A percentile compares a stretch with the other conserved stretches of the same genome.
Conservation (phyloP, 768 basidiomycete species). For the Termitomyces sp. region DNA sequence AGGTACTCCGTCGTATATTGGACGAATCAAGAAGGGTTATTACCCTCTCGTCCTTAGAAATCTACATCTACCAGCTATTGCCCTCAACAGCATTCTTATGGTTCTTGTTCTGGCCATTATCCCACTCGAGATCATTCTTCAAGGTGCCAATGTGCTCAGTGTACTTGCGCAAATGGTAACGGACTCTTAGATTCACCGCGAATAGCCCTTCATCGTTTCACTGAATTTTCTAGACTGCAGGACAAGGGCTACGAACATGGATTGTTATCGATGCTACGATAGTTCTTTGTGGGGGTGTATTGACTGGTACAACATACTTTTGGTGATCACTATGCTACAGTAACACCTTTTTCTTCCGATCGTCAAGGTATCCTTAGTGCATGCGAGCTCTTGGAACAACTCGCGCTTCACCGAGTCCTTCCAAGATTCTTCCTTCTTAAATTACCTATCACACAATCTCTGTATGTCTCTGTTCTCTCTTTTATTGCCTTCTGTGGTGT, state of each 20-base stretch:
- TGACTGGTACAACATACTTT: slow-evolving; percentile 44
- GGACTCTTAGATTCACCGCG: no score
- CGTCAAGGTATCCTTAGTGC: slow-evolving; percentile 53
- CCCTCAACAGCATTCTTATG: slow-evolving; percentile 54
- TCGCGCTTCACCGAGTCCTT: slow-evolving; percentile 55
- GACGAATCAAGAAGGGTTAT: slow-evolving; percentile 50
- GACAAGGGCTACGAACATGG: slow-evolving; percentile 57
- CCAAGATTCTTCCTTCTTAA: slow-evolving; percentile 45
- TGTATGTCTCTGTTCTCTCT: slow-evolving; percentile 45
- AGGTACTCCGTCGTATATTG: slow-evolving; percentile 63
- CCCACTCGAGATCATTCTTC: slow-evolving; percentile 43
- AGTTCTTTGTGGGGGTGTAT: slow-evolving; percentile 67
- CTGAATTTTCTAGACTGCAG: slow-evolving; percentile 37
- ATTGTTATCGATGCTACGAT: slow-evolving; percentile 36
- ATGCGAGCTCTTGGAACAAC: slow-evolving; percentile 52
- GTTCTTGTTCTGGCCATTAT: slow-evolving; percentile 55
- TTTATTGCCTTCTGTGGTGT: slow-evolving; percentile 47
- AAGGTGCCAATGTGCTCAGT: slow-evolving; percentile 59
- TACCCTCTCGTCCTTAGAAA: slow-evolving; percentile 63
- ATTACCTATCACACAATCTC: slow-evolving; percentile 47
- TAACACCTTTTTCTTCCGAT: neutral
- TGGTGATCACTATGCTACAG: neutral
- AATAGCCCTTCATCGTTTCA: no score
- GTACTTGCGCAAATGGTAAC: slow-evolving; percentile 51
- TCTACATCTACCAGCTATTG: slow-evolving; percentile 54